These are phyloP conservation scores for Cryphonectria nitschkei DNA, from an alignment of 2,329 filamentous ascomycete genomes.

Conservation along the genomic window DNA sequence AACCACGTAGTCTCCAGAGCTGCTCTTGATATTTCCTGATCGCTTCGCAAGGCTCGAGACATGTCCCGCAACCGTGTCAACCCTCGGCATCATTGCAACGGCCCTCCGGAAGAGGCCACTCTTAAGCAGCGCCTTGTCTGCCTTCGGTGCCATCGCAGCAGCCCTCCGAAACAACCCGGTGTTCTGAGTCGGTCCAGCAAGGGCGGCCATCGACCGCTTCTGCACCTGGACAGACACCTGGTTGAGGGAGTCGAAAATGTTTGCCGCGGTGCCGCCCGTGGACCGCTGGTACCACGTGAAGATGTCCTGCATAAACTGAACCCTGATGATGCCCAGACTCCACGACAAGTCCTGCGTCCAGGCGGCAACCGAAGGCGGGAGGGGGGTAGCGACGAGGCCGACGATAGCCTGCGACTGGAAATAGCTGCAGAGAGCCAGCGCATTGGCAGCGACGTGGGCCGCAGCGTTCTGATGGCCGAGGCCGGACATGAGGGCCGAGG, in stretches of 20 bases:
- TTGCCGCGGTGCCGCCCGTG: slow-evolving; percentile 78
- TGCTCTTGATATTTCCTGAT: slow-evolving; percentile 43
- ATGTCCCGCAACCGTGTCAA: slow-evolving; percentile 28
- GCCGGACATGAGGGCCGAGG: slow-evolving; percentile 80
- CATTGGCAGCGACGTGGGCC: slow-evolving; percentile 83
- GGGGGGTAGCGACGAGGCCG: slow-evolving; percentile 72
- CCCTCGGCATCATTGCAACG: slow-evolving; percentile 39
- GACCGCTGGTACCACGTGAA: slow-evolving; percentile 88
- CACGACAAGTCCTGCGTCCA: slow-evolving; percentile 94
- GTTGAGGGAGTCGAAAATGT: slow-evolving; percentile 69
- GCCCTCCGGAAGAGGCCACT: slow-evolving; percentile 42
- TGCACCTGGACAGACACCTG: slow-evolving; percentile 76
- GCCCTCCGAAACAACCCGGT: slow-evolving; percentile 29
- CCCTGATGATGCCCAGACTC: slow-evolving; percentile 86
- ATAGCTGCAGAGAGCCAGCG: slow-evolving; percentile 81
- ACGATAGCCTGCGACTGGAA: slow-evolving; percentile 87
- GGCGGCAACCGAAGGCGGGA: slow-evolving; percentile 79
- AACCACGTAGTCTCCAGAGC: slow-evolving; percentile 57
- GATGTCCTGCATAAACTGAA: slow-evolving; percentile 76
- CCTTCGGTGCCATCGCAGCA: slow-evolving; percentile 9
- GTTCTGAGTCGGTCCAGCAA: slow-evolving; percentile 39
- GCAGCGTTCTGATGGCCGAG: slow-evolving; percentile 86
- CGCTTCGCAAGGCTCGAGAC: slow-evolving; percentile 24
- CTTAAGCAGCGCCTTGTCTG: slow-evolving; percentile 43
- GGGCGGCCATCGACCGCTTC: slow-evolving; percentile 56